Evolutionary conservation across 2,329 filamentous ascomycete genomes (phyloP).

Genomic region (Alternaria panax): DNA sequence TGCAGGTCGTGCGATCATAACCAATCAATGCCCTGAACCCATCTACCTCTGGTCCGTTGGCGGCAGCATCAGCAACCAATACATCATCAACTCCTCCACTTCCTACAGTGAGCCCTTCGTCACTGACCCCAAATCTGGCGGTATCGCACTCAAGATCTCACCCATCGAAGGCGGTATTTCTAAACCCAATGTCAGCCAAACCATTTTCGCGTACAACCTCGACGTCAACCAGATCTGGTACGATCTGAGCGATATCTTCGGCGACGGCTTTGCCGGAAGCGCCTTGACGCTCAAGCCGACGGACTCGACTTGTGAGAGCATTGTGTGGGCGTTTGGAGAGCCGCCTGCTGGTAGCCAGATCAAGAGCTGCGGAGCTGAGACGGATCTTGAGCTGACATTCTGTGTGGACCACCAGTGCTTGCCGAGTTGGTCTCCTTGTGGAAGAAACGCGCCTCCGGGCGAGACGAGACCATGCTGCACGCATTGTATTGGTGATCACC

Average conservation of each 20-base stretch:
- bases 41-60: conserved; percentile 45
- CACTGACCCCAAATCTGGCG: conserved; percentile 30
- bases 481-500: conserved; percentile 39
- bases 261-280: conserved; percentile 35
- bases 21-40: conserved; percentile 39
- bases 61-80: conserved; percentile 21
- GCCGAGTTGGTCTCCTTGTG: conserved; percentile 41
- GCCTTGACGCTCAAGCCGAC: conserved; percentile 35
- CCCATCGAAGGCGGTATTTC: conserved; percentile 30
- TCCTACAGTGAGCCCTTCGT: conserved; percentile 38
- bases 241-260: conserved; percentile 39
- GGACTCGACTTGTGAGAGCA: conserved; percentile 31
- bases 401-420: conserved; percentile 38
- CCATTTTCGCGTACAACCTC: conserved; percentile 40
- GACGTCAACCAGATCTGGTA: conserved; percentile 35
- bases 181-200: conserved; percentile 39
- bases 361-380: conserved; percentile 29
- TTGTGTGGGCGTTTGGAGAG: conserved; percentile 34
- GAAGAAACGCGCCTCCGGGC: conserved; percentile 27
- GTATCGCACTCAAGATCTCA: conserved; percentile 36
- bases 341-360: conserved; percentile 34
- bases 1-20: conserved; percentile 41
- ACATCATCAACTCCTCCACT: conserved; percentile 26
- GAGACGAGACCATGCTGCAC: conserved; percentile 35
- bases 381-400: conserved; percentile 37